A percentile compares a stretch with the other conserved stretches of the same genome.
Conservation (phyloP, 225 moss, liverwort and hornwort genomes). For the Pseudisothecium myosuroides region DNA sequence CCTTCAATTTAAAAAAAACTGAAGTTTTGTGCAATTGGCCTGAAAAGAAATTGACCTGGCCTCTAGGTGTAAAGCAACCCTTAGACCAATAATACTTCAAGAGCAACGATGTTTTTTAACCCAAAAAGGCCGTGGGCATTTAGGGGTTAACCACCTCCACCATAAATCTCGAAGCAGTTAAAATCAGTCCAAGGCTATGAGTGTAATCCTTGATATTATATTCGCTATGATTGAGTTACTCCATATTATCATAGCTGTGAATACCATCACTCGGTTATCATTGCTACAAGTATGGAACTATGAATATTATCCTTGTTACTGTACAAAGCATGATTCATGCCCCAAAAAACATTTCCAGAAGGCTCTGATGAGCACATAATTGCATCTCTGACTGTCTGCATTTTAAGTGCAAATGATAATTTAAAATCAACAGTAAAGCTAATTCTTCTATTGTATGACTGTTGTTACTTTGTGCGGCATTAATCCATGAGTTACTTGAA, state of each 20-base stretch:
- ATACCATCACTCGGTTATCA: neutral
- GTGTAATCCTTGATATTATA: neutral
- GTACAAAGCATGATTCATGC: neutral
- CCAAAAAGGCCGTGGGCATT: no score
- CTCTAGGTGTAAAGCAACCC: no score
- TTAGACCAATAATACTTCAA: no score
- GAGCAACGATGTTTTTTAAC: no score
- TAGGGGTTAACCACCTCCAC: neutral
- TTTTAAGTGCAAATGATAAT: neutral
- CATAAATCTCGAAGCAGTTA: neutral
- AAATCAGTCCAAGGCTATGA: neutral
- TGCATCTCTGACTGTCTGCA: neutral
- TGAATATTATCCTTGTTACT: neutral
- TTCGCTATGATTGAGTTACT: neutral
- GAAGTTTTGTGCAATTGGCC: no score
- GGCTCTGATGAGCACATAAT: neutral
- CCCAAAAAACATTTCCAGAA: neutral
- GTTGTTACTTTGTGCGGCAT: neutral
- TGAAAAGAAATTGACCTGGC: no score
- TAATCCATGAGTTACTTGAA: neutral
- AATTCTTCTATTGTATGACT: neutral
- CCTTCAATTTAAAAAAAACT: no score
- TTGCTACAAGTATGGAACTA: neutral
- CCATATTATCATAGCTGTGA: neutral
- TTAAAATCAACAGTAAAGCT: neutral